Percentiles rank a stretch among this genome's conserved stretches.
Conservation (phyloP, 176 grass and related monocot genomes). For the Otatea glauca region DNA sequence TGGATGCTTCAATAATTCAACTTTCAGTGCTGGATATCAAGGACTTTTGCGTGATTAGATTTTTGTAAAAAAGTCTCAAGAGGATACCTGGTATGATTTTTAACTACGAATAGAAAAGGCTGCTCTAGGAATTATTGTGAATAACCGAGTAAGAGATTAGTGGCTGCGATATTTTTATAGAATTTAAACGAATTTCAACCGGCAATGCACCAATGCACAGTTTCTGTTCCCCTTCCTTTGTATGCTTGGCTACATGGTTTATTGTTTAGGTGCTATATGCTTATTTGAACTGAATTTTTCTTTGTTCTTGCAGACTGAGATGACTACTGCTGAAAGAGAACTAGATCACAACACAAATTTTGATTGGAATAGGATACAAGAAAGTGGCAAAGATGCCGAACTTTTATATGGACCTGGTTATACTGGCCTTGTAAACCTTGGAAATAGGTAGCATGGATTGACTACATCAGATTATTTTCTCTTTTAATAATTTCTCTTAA, state of each 20-base stretch:
- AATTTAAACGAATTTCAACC: background rate
- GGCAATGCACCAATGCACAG: background rate
- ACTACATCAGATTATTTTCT: slow-evolving; percentile 24
- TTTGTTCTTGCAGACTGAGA: slow-evolving; percentile 80
- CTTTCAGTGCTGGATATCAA: background rate
- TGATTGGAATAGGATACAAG: slow-evolving; percentile 99
- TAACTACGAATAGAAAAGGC: background rate
- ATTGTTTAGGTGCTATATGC: background rate
- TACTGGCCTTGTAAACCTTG: slow-evolving; percentile 92
- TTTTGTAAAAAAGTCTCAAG: background rate
- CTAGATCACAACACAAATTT: slow-evolving; percentile 96
- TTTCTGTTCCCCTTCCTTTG: slow-evolving; percentile 21
- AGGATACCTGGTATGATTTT: background rate
- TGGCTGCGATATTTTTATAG: background rate
- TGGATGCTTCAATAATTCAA: background rate
- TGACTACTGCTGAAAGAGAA: slow-evolving; percentile 99
- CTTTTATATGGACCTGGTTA: slow-evolving; percentile 90
- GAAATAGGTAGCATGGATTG: slow-evolving; percentile 74
- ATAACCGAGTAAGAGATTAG: slow-evolving; percentile 10
- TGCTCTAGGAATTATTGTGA: slow-evolving; percentile 16
- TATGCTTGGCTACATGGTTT: slow-evolving; percentile 9
- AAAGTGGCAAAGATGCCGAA: slow-evolving; percentile 84
- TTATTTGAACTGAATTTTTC: background rate
- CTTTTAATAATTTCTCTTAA: slow-evolving; percentile 27
- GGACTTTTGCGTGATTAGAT: background rate